Conservation (phyloP, 2,329 filamentous ascomycete species). For the Penicillium decumbens region DNA sequence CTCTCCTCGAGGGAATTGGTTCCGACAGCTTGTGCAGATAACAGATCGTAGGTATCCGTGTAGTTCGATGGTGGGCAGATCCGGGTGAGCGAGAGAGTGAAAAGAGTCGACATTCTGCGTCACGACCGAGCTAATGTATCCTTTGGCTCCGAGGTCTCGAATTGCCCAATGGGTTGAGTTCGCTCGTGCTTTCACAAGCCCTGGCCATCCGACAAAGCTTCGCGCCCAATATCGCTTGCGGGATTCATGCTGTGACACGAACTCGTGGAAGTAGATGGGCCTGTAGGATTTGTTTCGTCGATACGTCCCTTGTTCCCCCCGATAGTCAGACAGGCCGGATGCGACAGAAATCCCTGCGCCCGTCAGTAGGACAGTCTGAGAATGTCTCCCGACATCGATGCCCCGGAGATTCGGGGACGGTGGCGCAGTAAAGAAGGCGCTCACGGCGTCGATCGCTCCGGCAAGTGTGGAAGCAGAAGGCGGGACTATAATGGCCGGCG, state of each 20-base stretch:
- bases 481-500: slow-evolving; percentile 70
- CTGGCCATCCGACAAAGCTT: slow-evolving; percentile 89
- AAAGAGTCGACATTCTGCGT: slow-evolving; percentile 98
- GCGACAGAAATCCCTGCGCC: slow-evolving; percentile 92
- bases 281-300: slow-evolving; percentile 83
- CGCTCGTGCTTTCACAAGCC: slow-evolving; percentile 69
- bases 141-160: slow-evolving; percentile 64
- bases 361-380: slow-evolving; percentile 63
- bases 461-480: slow-evolving; percentile 62
- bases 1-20: slow-evolving; percentile 62
- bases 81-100: slow-evolving; percentile 71
- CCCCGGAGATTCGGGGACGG: slow-evolving; percentile 49
- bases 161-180: slow-evolving; percentile 78
- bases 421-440: slow-evolving; percentile 66
- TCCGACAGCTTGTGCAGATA: slow-evolving; percentile 73
- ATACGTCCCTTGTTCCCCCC: slow-evolving; percentile 86
- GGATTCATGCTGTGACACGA: slow-evolving; percentile 72
- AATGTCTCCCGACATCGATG: slow-evolving; percentile 41
- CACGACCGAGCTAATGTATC: slow-evolving; percentile 69
- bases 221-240: slow-evolving; percentile 94
- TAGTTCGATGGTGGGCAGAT: slow-evolving; percentile 71
- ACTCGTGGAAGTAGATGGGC: slow-evolving; percentile 92
- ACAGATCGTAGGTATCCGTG: slow-evolving; percentile 84
- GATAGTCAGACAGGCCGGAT: slow-evolving; percentile 87
- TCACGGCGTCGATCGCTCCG: slow-evolving; percentile 72